phyloP scores from a whole-genome alignment of 257 asterid species.

The Nicotiana knightiana region DNA sequence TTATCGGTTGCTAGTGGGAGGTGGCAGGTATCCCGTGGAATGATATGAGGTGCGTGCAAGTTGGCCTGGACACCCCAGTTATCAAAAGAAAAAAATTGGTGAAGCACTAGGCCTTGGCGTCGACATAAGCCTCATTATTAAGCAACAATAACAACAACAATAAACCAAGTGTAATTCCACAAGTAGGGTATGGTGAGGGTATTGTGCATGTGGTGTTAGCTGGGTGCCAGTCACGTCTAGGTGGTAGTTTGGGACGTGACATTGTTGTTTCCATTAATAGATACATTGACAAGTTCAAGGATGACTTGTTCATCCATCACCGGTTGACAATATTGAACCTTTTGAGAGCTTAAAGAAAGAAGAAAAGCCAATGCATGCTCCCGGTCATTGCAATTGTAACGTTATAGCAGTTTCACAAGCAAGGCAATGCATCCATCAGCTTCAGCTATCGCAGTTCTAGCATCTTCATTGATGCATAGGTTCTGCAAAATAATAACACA shows the following conservation, averaged over 20 bases:
- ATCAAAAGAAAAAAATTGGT: too few relatives aligned
- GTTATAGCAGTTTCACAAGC: constrained; percentile 46
- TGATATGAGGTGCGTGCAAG: too few relatives aligned
- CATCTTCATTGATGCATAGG: constrained; percentile 32
- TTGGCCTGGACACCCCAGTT: too few relatives aligned
- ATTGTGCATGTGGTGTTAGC: too few relatives aligned
- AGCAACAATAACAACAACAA: too few relatives aligned
- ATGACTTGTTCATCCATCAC: constrained; percentile 67
- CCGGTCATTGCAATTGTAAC: constrained; percentile 45
- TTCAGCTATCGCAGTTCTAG: constrained; percentile 40
- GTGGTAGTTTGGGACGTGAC: neutral
- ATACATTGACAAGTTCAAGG: constrained; percentile 46
- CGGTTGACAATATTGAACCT: constrained; percentile 35
- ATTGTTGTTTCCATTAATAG: constrained; percentile 48
- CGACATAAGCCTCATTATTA: too few relatives aligned
- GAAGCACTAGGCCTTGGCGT: too few relatives aligned
- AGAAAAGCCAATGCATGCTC: constrained; percentile 64
- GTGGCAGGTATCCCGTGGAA: too few relatives aligned
- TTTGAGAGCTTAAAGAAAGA: constrained; percentile 58
- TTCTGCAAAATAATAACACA: constrained; percentile 50
- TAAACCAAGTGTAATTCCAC: too few relatives aligned
- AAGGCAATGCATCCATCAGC: constrained; percentile 61
- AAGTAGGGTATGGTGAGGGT: too few relatives aligned
- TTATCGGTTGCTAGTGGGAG: too few relatives aligned
- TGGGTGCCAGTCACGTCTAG: too few relatives aligned